Evolutionary conservation across 257 asterid species (phyloP).

Genomic region (Fraxinus anomala): DNA sequence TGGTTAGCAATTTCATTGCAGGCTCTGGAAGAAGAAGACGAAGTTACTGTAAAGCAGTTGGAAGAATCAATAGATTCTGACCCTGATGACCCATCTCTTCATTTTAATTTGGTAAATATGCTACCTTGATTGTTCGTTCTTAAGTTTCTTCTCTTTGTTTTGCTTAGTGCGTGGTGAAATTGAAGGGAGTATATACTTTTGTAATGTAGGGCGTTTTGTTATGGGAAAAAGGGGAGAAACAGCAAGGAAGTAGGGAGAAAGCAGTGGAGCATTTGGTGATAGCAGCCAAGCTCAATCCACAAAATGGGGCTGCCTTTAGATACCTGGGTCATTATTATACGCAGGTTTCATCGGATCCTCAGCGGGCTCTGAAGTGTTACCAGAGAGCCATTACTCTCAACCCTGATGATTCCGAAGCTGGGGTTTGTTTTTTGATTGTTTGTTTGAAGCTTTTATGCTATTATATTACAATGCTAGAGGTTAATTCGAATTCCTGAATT

Average conservation of each 20-base stretch:
- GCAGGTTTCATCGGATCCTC: constrained; percentile 53
- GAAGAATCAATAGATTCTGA: constrained; percentile 50
- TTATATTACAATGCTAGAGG: not conserved
- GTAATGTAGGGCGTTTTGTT: constrained; percentile 58
- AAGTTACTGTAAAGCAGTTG: constrained; percentile 37
- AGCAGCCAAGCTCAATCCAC: constrained; percentile 78
- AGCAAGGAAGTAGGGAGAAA: constrained; percentile 41
- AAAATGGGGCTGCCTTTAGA: constrained; percentile 73
- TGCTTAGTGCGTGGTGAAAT: not conserved
- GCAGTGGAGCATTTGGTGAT: constrained; percentile 79
- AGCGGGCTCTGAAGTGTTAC: constrained; percentile 90
- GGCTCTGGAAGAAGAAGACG: constrained; percentile 41
- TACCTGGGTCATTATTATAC: constrained; percentile 83
- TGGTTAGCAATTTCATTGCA: constrained; percentile 27
- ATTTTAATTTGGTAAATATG: constrained; percentile 57
- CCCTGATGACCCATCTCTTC: constrained; percentile 59
- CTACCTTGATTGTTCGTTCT: not conserved
- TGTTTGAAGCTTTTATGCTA: not conserved
- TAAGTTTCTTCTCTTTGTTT: not conserved
- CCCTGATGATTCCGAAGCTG: constrained; percentile 83
- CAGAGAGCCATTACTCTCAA: constrained; percentile 84
- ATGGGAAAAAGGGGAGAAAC: constrained; percentile 69
- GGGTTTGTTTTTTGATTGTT: constrained; percentile 39
- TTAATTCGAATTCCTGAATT: constrained; percentile 15
- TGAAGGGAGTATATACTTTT: not conserved